Base-by-base conservation (phyloP, 768 basidiomycete genomes). In the Cantharellus cinnabarinus region DNA sequence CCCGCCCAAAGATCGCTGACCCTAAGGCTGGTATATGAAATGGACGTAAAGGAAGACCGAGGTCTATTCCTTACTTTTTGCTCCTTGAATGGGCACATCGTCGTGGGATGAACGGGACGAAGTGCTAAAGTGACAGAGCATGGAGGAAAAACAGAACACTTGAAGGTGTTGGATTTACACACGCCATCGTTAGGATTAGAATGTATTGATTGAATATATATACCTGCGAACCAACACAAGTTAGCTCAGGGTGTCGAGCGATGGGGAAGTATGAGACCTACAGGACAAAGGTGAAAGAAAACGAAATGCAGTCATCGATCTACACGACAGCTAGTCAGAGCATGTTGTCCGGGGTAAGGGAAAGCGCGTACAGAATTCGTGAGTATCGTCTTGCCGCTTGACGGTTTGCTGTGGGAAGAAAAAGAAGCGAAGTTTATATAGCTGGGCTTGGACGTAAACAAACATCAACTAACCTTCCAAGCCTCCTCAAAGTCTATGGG, bases 401-500 rank as follows among this genome's bases (percentile, higher is more conserved):
- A 98, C 89, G 41, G 83, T 87, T 85, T 90, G 85, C 91, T 95
- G 75, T 60, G 69, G 59, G 62, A 64, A 61, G 61, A 65, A 56
- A 62, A 61, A 58, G 59, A 63, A 61, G 65, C 52, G 56, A 63
- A 52, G 44, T 63, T n/a, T 20, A 38, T 14, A 35, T 4, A n/a
- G n/a, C n/a, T 34, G 14, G 48, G 42, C 14, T 58, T 41, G 52
- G 51, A 65, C 44, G 60, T 62, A 63, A 61, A 62, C 67, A 75
- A 81, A 83, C 41, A 14, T 80, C 63, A 77, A 79, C 87, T 67
- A 64, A 94, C 91, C 78, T 97, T 98, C 93, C 93, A 99, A 68
- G 91, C 91, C 71, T 98, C 94, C 69, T 99, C 95, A 66, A 99
- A 98, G 77, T 99, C 95, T 10, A 85, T 79, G 0, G 95, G 94